Evolutionary conservation across 257 asterid genomes (phyloP).

Genomic region (Thymus quinquecostatus): DNA sequence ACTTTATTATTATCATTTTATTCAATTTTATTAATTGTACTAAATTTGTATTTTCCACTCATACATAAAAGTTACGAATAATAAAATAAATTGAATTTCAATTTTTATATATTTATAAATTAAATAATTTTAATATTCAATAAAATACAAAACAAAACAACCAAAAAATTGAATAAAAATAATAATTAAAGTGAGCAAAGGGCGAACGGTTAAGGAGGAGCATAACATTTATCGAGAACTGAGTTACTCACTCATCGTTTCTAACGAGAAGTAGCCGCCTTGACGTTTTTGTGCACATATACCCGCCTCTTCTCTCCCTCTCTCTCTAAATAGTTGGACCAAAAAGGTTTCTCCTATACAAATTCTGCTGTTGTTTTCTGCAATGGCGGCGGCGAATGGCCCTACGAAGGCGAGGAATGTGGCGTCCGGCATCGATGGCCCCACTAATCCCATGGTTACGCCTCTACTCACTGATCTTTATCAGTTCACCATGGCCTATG

Average conservation of each 20-base stretch:
- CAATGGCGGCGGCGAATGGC: slow-evolving; percentile 54
- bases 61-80: too few species aligned
- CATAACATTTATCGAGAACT: not conserved
- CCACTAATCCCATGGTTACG: slow-evolving; percentile 96
- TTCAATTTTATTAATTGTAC: too few species aligned
- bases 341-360: not conserved
- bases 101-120: too few species aligned
- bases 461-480: slow-evolving; percentile 97
- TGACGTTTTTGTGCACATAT: slow-evolving; percentile 26
- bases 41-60: too few species aligned
- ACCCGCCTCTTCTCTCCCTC: not conserved
- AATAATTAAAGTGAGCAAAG: too few species aligned
- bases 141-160: too few species aligned
- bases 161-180: too few species aligned
- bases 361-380: not conserved
- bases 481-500: slow-evolving; percentile 98
- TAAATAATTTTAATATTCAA: too few species aligned
- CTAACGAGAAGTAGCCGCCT: slow-evolving; percentile 27
- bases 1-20: too few species aligned
- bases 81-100: too few species aligned
- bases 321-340: not conserved
- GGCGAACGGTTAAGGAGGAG: too few species aligned
- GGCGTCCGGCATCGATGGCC: slow-evolving; percentile 50
- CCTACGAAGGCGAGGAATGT: slow-evolving; percentile 31
- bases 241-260: slow-evolving; percentile 12